Percentiles rank a stretch among this genome's conserved stretches.
phyloP scores from a whole-genome alignment of 148 eudicot genomes.

The Rheum nobile region DNA sequence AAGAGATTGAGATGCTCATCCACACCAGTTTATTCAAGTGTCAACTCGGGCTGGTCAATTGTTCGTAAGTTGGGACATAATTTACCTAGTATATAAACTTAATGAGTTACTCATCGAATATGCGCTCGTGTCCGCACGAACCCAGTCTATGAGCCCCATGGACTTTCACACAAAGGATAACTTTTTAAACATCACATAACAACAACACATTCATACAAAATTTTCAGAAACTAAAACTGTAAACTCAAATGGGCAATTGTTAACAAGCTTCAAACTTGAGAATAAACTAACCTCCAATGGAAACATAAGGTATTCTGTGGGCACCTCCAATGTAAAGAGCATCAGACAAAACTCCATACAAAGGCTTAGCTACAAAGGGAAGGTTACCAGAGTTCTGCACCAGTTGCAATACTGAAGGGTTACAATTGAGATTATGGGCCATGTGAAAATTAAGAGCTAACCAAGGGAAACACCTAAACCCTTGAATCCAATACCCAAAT shows the following conservation, averaged over 20 bases:
- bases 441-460: constrained; percentile 79
- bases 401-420: constrained; percentile 76
- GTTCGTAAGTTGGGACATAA: too few relatives aligned
- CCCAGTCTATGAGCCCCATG: too few relatives aligned
- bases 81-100: too few relatives aligned
- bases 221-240: neutral
- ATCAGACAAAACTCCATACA: constrained; percentile 81
- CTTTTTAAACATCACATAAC: neutral
- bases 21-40: too few relatives aligned
- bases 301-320: constrained; percentile 77
- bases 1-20: too few relatives aligned
- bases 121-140: too few relatives aligned
- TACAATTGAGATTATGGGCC: constrained; percentile 56
- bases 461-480: constrained; percentile 95
- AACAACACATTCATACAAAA: neutral
- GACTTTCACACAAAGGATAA: too few relatives aligned
- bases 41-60: too few relatives aligned
- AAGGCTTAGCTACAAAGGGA: constrained; percentile 91
- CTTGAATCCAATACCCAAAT: constrained; percentile 86
- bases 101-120: too few relatives aligned
- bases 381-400: constrained; percentile 59
- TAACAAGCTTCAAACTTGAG: neutral
- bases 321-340: constrained; percentile 70
- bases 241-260: neutral
- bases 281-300: constrained; percentile 63